Evolutionary conservation across 1,284 basidiomycete genomes (phyloP), one percentile per base, ranked within the genome.

Genomic region (Coniferiporia sulphurascens): DNA sequence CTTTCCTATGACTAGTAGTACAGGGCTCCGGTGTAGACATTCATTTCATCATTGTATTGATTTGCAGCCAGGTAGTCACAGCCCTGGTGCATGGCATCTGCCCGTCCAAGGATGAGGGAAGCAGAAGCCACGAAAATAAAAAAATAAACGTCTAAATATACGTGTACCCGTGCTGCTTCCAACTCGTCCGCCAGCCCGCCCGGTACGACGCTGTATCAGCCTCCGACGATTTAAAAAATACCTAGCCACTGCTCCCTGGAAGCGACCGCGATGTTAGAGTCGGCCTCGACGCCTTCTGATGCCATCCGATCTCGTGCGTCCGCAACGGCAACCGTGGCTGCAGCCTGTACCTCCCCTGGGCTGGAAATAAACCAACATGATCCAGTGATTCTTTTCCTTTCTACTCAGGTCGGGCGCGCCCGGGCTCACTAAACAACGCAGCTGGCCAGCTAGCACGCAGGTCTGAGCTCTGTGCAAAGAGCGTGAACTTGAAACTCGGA

Each of bases 231-330:
- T 12, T n/a, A 9, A 46, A 46, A n/a, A 46, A 36, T 32, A 17
- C 32, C 54, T 34, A 48, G 54, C 54, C 54, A 56, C 54, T 48
- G 54, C 38, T 56, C 54, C 17, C 48, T 34, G 34, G 44, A 56
- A 38, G 38, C 44, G 17, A 46, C 44, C 15, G 35, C 45, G 54
- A 45, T 55, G 15, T 48, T 56, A 6, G 35, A 56, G 35, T 48
- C 32, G 32, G 17, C 12, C 32, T 22, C 43, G 27, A 15, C 12
- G 32, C 32, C 34, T 9, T 46, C 19, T 56, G 54, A 56, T 48
- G 45, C 32, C 46, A 38, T 48, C 54, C 43, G 34, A 48, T 56
- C 38, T 45, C 34, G 44, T 10, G n/a, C 43, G 15, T 38, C 38
- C 5, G 35, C 35, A 32, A 41, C 19, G 54, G 45, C 54, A 43